phyloP scores from a whole-genome alignment of 352 stramenopile species.

The Albugo laibachii region DNA sequence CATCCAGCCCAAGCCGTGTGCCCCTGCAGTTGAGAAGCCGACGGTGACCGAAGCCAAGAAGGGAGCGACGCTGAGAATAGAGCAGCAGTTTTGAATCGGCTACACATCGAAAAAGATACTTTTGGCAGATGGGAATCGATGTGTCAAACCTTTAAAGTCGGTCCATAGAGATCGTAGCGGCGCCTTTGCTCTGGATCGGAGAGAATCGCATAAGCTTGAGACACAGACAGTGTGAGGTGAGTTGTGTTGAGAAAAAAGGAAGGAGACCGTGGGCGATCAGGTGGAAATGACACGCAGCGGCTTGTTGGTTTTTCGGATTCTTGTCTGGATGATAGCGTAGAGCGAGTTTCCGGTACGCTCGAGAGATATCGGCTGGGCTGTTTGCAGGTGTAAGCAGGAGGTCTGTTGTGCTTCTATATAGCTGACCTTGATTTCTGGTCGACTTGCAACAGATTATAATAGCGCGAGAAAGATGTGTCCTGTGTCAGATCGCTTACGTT shows the following conservation, averaged over 20 bases:
- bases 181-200: conserved; percentile 49
- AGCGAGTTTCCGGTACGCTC: conserved; percentile 85
- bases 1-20: conserved; percentile 19
- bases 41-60: conserved; percentile 36
- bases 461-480: not conserved
- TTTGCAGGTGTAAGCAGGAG: not conserved
- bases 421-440: not conserved
- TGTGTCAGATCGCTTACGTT: too few species aligned
- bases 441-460: conserved; percentile 1
- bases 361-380: conserved; percentile 86
- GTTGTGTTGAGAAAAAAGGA: too few species aligned
- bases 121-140: too few species aligned
- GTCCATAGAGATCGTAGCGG: conserved; percentile 57
- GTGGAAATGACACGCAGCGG: conserved; percentile 68
- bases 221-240: not conserved
- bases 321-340: conserved; percentile 94
- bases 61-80: conserved; percentile 36
- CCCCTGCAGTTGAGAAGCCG: conserved; percentile 26
- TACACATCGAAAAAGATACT: too few species aligned
- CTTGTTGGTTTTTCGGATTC: conserved; percentile 51
- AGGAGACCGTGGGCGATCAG: conserved; percentile 27
- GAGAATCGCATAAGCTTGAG: conserved; percentile 45
- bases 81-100: conserved; percentile 2
- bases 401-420: not conserved
- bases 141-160: conserved; percentile 16